Conservation (phyloP, 768 basidiomycete genomes). For the Agaricus blazei region DNA sequence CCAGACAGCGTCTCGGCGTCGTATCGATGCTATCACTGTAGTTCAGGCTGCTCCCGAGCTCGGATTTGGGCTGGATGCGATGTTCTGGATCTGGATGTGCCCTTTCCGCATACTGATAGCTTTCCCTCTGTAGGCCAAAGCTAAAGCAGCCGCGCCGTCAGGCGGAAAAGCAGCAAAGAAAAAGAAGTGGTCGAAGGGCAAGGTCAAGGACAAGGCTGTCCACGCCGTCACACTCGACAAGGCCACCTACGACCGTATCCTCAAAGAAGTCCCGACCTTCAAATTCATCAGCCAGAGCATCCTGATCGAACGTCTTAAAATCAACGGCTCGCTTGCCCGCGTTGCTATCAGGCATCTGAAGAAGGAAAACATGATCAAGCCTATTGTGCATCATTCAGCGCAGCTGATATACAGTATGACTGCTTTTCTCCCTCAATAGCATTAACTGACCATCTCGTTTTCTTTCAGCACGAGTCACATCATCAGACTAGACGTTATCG, state of each 20-base stretch:
- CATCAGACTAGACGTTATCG: conserved; percentile 33
- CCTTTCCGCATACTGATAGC: conserved; percentile 5
- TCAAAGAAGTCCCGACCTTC: conserved; percentile 99
- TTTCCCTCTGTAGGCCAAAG: conserved; percentile 48
- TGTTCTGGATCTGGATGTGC: conserved; percentile 28
- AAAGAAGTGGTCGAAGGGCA: conserved; percentile 99
- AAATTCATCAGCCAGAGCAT: conserved; percentile 97
- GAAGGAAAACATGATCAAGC: conserved; percentile 92
- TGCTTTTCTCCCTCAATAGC: not conserved
- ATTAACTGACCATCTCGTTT: not conserved
- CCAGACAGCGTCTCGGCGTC: conserved; percentile 4
- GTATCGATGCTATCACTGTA: not conserved
- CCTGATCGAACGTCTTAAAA: conserved; percentile 96
- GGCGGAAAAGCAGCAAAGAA: conserved; percentile 94
- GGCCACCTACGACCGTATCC: conserved; percentile 84
- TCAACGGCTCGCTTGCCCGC: conserved; percentile 93
- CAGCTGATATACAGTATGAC: conserved; percentile 95
- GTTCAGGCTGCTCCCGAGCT: conserved; percentile 1
- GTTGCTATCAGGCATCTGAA: conserved; percentile 88
- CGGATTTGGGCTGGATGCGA: conserved; percentile 32
- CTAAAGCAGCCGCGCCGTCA: conserved; percentile 64
- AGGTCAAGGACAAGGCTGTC: conserved; percentile 99
- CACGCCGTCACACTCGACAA: conserved; percentile 96
- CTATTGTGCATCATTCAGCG: conserved; percentile 90
- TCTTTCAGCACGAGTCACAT: conserved; percentile 42